These are phyloP conservation scores for Adiantum capillusveneris DNA, from an alignment of 75 land plant species.

Conservation along the genomic window DNA sequence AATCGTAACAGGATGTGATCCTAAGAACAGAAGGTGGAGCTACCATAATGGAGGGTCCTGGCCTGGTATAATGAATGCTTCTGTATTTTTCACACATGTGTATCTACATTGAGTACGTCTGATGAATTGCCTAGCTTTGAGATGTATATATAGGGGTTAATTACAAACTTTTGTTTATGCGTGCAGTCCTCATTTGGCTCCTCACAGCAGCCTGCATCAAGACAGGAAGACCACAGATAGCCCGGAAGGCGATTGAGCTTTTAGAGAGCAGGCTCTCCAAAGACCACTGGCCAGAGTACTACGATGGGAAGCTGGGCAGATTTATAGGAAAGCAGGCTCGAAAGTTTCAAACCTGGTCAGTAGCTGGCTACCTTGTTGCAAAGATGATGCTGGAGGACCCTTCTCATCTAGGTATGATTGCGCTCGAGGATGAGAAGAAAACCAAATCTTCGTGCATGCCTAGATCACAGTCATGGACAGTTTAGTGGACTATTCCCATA, in stretches of 20 bases:
- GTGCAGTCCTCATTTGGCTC: slow-evolving; percentile 53
- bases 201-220: slow-evolving; percentile 53
- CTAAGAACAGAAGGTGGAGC: slow-evolving; percentile 64
- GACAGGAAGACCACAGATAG: slow-evolving; percentile 54
- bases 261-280: slow-evolving; percentile 34
- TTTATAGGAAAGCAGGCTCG: slow-evolving; percentile 58
- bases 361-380: slow-evolving; percentile 53
- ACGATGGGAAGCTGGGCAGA: slow-evolving; percentile 51
- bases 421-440: slow-evolving; percentile 50
- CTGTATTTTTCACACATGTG: too few species aligned
- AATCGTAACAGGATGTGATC: slow-evolving; percentile 61
- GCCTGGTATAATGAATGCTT: slow-evolving; percentile 42
- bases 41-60: slow-evolving; percentile 72
- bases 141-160: neutral
- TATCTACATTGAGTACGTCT: neutral
- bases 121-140: too few species aligned
- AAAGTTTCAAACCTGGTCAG: slow-evolving; percentile 54
- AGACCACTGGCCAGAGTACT: slow-evolving; percentile 63
- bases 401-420: slow-evolving; percentile 42
- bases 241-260: slow-evolving; percentile 47
- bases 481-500: too few species aligned
- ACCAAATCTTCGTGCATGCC: slow-evolving; percentile 32
- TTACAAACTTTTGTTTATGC: neutral
- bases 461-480: slow-evolving; percentile 39
- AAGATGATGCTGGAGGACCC: slow-evolving; percentile 65